Conservation (phyloP, 1,284 basidiomycete species). For the Heterobasidion occidentale region DNA sequence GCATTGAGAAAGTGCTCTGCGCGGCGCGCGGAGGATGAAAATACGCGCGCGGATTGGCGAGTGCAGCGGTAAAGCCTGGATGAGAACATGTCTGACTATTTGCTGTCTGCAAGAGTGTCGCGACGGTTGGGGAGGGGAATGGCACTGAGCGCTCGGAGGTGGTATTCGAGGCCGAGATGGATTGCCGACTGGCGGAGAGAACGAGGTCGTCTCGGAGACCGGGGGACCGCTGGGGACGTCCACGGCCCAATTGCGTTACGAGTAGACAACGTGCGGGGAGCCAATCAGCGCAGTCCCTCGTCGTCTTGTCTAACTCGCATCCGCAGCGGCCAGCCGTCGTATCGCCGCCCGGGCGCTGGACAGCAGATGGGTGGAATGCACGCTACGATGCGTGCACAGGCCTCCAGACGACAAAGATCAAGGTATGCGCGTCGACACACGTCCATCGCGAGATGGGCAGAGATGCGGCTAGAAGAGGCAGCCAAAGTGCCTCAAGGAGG, state of each 20-base stretch:
- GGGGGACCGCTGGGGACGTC: background rate
- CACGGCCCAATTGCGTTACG: background rate
- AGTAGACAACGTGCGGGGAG: background rate
- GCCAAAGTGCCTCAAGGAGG: background rate
- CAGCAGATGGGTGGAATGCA: too few relatives aligned
- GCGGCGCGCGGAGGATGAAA: conserved; percentile 19
- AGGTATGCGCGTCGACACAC: too few relatives aligned
- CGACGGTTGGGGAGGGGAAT: background rate
- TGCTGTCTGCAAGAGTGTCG: background rate
- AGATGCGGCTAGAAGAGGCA: background rate
- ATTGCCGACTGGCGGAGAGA: too few relatives aligned
- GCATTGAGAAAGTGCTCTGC: conserved; percentile 26
- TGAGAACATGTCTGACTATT: background rate
- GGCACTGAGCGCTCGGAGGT: background rate
- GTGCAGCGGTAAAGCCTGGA: background rate
- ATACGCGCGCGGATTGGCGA: conserved; percentile 6
- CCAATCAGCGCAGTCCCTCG: too few relatives aligned
- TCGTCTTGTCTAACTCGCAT: too few relatives aligned
- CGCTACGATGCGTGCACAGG: too few relatives aligned
- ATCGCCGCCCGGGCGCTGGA: too few relatives aligned
- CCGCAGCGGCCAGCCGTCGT: too few relatives aligned
- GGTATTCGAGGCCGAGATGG: background rate
- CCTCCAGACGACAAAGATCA: too few relatives aligned
- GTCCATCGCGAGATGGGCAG: too few relatives aligned
- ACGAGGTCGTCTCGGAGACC: background rate